Percentiles rank a stretch among this genome's conserved stretches.
Evolutionary conservation across 2,329 filamentous ascomycete species (phyloP).

Genomic region (Neonectria coccinea): DNA sequence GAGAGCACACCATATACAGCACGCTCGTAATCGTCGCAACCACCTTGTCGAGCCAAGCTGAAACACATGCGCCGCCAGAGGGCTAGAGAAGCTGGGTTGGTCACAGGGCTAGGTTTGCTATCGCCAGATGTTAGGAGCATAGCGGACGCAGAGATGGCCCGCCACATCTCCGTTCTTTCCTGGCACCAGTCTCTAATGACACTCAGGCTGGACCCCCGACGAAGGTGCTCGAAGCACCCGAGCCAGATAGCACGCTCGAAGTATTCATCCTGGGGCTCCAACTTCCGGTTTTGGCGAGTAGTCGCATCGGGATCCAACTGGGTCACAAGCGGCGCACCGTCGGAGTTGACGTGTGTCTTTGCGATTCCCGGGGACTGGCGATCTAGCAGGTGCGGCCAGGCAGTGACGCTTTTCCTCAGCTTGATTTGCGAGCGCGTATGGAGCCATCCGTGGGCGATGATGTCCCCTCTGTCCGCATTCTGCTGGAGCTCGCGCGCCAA

Average conservation of each 20-base stretch:
- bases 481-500: conserved; percentile 81
- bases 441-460: conserved; percentile 90
- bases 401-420: conserved; percentile 82
- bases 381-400: conserved; percentile 73
- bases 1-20: conserved; percentile 93
- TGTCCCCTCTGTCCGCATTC: conserved; percentile 81
- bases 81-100: conserved; percentile 60
- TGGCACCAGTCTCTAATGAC: conserved; percentile 88
- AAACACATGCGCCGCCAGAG: conserved; percentile 85
- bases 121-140: conserved; percentile 68
- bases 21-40: conserved; percentile 81
- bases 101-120: conserved; percentile 53
- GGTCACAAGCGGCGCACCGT: conserved; percentile 77
- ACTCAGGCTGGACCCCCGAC: conserved; percentile 80
- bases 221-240: conserved; percentile 92
- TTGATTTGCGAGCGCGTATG: conserved; percentile 93
- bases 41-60: conserved; percentile 74
- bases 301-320: conserved; percentile 92
- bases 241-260: conserved; percentile 94
- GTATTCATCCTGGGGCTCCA: conserved; percentile 86
- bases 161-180: conserved; percentile 88
- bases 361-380: conserved; percentile 69
- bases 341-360: conserved; percentile 67
- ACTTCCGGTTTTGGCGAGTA: conserved; percentile 79
- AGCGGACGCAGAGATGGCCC: conserved; percentile 84